phyloP scores from a whole-genome alignment of 345 rosid species.

The Arabis alpina region DNA sequence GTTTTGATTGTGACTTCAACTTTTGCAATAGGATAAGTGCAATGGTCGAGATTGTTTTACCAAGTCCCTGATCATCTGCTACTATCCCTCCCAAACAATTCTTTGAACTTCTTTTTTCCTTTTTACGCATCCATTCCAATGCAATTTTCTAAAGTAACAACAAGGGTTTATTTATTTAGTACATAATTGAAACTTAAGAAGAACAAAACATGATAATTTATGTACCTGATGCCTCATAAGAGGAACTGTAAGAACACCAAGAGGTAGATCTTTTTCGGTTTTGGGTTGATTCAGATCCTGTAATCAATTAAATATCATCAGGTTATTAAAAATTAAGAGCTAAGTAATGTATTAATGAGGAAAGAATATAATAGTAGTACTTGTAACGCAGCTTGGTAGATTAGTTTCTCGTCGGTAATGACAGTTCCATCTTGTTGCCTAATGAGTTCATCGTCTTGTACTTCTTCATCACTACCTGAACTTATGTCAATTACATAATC shows the following conservation, averaged over 20 bases:
- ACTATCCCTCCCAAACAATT: conserved; percentile 85
- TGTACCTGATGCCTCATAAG: conserved; percentile 87
- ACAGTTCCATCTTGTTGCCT: conserved; percentile 3
- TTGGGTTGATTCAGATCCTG: conserved; percentile 91
- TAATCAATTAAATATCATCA: conserved; percentile 20
- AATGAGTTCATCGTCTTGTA: conserved; percentile 45
- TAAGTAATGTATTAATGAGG: too few species aligned
- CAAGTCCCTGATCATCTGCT: conserved; percentile 99
- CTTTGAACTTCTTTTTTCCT: conserved; percentile 73
- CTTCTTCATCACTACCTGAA: conserved; percentile 72
- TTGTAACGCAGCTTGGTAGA: conserved; percentile 87
- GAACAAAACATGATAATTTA: conserved; percentile 34
- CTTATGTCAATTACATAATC: conserved; percentile 61
- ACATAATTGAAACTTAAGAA: conserved; percentile 15
- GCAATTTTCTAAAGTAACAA: conserved; percentile 71
- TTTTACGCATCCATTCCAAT: conserved; percentile 91
- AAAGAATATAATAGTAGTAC: conserved; percentile 28
- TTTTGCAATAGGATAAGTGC: conserved; percentile 78
- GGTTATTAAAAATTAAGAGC: background rate
- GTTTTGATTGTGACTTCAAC: conserved; percentile 57
- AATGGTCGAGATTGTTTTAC: conserved; percentile 89
- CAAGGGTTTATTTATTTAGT: conserved; percentile 31
- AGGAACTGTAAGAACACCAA: conserved; percentile 77
- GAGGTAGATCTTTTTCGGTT: conserved; percentile 60
- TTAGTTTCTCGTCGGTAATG: conserved; percentile 55